Evolutionary conservation across 2,329 filamentous ascomycete genomes (phyloP), one percentile per base, ranked within the genome.

Genomic region (Orbilia javanica): DNA sequence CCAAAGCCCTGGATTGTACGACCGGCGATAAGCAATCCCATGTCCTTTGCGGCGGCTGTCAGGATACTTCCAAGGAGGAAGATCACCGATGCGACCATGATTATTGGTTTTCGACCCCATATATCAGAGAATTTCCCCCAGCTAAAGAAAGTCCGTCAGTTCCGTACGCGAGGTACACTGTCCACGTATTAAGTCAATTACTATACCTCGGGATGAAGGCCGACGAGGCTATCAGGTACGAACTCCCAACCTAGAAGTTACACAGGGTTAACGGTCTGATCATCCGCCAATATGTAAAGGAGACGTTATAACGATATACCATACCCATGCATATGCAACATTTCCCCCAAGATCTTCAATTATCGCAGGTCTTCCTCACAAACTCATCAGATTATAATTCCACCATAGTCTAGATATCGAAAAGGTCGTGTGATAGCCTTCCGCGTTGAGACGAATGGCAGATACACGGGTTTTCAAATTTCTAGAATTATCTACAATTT

Each of bases 21-120:
- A 4, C 86, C 87, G 25, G 85, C 87, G 69, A 90, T 87, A 74
- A 90, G 83, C 84, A 87, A 87, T 57, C 83, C 84, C 83, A 89
- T 87, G 80, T 84, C 85, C 50, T 82, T 83, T 60, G 86, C 86
- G 4, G 88, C 82, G 42, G 86, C 88, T 79, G 87, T 89, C 0
- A 89, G 81, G 39, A 89, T 82, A 42, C 87, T 89, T 1, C 88
- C 88, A 15, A 89, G 83, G 68, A 91, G 86, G 84, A 92, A 92
- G 25, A 90, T 84, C 18, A 86, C 83, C 74, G 90, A 90, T 18
- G 89, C 89, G 2, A 87, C 80, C 13, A 92, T 84, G 31, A 92
- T 84, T 60, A 90, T 86, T 11, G 87, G 87, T 80, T 91, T 92
- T 46, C 90, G 86, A 1, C 90, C 90, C 84, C 88, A 91, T 73